These are phyloP conservation scores for Puccinia coronata DNA, from an alignment of 1,284 basidiomycete genomes.

Conservation along the genomic window DNA sequence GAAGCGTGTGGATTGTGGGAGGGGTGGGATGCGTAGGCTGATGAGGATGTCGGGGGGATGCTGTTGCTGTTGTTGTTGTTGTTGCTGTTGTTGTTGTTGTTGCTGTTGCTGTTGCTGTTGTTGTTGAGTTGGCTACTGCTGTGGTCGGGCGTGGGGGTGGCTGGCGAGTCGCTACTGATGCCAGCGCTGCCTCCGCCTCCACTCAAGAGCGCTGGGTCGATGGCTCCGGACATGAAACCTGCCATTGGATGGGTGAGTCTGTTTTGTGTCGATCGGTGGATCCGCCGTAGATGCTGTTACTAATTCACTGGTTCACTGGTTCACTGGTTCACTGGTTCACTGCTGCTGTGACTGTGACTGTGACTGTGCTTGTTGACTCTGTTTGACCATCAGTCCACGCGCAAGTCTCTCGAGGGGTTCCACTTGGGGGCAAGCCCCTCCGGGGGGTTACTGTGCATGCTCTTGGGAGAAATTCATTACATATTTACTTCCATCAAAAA, in stretches of 20 bases:
- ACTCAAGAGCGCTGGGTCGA: constrained; percentile 47
- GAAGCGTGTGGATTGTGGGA: neutral
- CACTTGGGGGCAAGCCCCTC: too few species aligned
- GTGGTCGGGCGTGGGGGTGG: neutral
- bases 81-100: neutral
- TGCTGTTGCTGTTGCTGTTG: neutral
- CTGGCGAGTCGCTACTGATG: neutral
- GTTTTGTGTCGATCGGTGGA: too few species aligned
- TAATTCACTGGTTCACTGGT: too few species aligned
- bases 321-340: too few species aligned
- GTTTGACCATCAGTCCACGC: too few species aligned
- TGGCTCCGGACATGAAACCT: constrained; percentile 42
- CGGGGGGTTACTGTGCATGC: too few species aligned
- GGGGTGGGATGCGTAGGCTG: neutral
- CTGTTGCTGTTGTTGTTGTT: neutral
- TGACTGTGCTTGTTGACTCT: too few species aligned
- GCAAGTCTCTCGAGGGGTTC: too few species aligned
- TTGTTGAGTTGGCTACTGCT: neutral
- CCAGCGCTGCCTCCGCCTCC: constrained; percentile 11
- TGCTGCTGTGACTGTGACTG: too few species aligned
- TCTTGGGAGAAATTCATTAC: too few species aligned
- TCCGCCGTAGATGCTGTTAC: too few species aligned
- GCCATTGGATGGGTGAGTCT: constrained; percentile 6
- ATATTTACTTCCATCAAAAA: too few species aligned
- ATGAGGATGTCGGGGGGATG: neutral